Conservation (phyloP, 1,284 basidiomycete species). For the Golubevia pallescens region DNA sequence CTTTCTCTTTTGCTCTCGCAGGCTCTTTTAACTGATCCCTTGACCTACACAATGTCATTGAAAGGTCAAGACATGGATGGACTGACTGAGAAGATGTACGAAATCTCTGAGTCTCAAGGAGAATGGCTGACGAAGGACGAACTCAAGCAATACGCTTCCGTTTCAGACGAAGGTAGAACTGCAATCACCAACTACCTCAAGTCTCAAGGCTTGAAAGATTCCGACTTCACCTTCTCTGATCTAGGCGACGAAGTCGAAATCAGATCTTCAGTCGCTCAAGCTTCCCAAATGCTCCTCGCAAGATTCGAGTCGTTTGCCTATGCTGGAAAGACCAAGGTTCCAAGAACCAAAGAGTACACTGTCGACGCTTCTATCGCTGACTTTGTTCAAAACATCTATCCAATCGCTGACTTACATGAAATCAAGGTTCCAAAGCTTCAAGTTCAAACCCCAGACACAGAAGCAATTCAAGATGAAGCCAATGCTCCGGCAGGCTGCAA, state of each 20-base stretch:
- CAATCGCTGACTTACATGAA: constrained; percentile 8
- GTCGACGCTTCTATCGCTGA: constrained; percentile 10
- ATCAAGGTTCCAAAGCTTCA: not conserved
- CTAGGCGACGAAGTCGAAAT: constrained; percentile 13
- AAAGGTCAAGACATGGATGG: constrained; percentile 9
- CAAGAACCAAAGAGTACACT: constrained; percentile 12
- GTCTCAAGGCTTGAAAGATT: constrained; percentile 6
- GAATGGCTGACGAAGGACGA: constrained; percentile 15
- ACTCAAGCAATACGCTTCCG: constrained; percentile 13
- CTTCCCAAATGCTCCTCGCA: constrained; percentile 11
- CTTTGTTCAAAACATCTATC: constrained; percentile 8
- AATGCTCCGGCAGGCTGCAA: constrained; percentile 2
- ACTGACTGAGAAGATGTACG: constrained; percentile 14
- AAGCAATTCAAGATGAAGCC: not conserved
- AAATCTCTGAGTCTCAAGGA: constrained; percentile 4
- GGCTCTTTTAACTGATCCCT: not conserved
- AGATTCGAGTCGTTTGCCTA: constrained; percentile 6
- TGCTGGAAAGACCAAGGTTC: not conserved
- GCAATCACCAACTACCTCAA: constrained; percentile 12
- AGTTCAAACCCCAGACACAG: no score
- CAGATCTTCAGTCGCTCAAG: constrained; percentile 13
- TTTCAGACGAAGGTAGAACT: not conserved
- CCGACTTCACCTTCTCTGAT: constrained; percentile 3
- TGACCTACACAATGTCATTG: constrained; percentile 16
- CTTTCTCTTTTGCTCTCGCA: no score